Evolutionary conservation across 1,284 basidiomycete genomes (phyloP).

Genomic region (Polyporus tsugae): DNA sequence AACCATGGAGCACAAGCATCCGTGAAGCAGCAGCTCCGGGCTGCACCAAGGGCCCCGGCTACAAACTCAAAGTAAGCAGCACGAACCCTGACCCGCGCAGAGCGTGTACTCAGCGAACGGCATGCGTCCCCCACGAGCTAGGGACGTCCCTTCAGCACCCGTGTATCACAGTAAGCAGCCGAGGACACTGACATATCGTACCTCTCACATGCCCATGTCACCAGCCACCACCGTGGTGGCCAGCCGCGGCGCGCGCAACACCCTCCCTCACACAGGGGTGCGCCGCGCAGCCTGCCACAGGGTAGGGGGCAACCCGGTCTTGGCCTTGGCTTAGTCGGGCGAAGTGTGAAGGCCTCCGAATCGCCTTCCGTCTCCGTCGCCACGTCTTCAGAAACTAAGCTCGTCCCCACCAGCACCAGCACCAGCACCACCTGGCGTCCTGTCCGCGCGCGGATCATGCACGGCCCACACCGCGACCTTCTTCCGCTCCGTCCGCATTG

Average conservation of each 20-base stretch:
- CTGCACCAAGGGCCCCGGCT: neutral
- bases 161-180: neutral
- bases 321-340: neutral
- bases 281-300: neutral
- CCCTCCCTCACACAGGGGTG: neutral
- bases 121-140: conserved; percentile 11
- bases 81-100: neutral
- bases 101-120: neutral
- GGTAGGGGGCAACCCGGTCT: neutral
- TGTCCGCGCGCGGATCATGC: conserved; percentile 14
- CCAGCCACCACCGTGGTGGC: neutral
- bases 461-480: conserved; percentile 33
- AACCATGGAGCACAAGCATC: neutral
- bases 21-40: neutral
- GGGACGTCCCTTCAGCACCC: conserved; percentile 14
- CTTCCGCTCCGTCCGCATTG: conserved; percentile 18
- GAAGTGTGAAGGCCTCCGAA: neutral
- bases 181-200: neutral
- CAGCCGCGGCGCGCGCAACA: no score
- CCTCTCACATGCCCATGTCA: neutral
- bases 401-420: conserved; percentile 17
- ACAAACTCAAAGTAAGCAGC: neutral
- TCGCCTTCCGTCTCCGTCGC: neutral
- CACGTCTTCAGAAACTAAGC: conserved; percentile 28
- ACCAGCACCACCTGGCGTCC: neutral